Evolutionary conservation across 345 rosid species (phyloP), one percentile per base, ranked within the genome.

Genomic region (Populus deltoides): DNA sequence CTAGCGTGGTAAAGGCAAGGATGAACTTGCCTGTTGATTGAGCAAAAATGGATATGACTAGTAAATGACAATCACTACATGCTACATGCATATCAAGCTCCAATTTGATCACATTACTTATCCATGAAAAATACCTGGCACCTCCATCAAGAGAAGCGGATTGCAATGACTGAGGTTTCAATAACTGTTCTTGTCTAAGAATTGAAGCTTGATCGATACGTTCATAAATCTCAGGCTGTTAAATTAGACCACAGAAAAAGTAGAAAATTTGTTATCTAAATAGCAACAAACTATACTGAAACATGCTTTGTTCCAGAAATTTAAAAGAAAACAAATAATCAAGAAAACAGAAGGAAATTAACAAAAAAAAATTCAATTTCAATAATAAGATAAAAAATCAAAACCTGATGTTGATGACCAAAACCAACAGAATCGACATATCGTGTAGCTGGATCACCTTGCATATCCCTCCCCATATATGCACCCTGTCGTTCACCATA

Each of bases 331-430:
- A 20, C 16, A 33, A 25, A 47, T 8, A 49, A 25, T 2, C 18
- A 43, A 47, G 10, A 47, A 71, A 70, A 71, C 7, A 9, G 68
- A 33, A 68, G 41, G 3, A 51, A 16, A 35, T 25, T 25, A 31
- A 62, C 39, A 47, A 70, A 45, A 49, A 49, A 68, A 2, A 29
- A 2, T 25, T 4, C 27, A 20, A 79, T 75, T 29, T 15, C 27
- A 62, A 35, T 8, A 66, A 18, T 31, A 78, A 75, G 31, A 15
- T 43, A 53, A 27, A 10, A 33, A 72, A 18, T 31, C 51, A 47
- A 53, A 31, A 95, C 98, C 99, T 96, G 98, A 82, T 78, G 90
- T 72, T 90, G 92, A 80, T 89, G 94, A 89, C 88, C 81, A 81
- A 84, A 92, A 68, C 87, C 82, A 81, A 88, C 84, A 77, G 94